These are phyloP conservation scores for Aspergillus pseudonomiae DNA, from an alignment of 2,329 filamentous ascomycete genomes.

Conservation along the genomic window DNA sequence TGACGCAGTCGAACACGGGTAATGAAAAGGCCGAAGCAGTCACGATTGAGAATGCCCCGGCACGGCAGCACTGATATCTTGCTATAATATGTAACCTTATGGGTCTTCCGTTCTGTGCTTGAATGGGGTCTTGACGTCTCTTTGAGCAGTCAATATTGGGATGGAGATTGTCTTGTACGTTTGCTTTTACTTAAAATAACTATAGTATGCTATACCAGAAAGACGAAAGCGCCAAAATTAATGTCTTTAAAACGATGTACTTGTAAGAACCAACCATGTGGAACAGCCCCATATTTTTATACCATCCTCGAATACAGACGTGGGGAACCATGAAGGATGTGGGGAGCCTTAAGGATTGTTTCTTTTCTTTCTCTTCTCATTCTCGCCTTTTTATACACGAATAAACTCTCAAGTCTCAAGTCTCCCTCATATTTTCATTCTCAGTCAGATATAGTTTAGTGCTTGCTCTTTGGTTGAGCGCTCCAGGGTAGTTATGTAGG, in stretches of 20 bases:
- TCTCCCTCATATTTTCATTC: not conserved
- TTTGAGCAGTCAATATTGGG: not conserved
- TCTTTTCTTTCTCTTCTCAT: too few species aligned
- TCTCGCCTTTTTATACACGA: too few species aligned
- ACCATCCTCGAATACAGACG: not conserved
- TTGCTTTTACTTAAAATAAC: not conserved
- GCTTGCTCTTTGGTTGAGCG: not conserved
- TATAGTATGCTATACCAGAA: not conserved
- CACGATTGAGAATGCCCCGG: conserved; percentile 25
- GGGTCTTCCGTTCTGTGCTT: not conserved
- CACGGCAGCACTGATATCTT: not conserved
- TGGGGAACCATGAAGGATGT: not conserved
- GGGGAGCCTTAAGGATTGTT: not conserved
- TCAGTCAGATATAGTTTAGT: not conserved
- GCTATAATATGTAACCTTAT: not conserved
- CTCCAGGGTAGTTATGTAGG: not conserved
- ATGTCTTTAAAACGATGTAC: not conserved
- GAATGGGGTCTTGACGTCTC: not conserved
- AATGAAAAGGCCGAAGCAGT: conserved; percentile 21
- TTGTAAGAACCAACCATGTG: not conserved
- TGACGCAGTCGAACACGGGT: conserved; percentile 15
- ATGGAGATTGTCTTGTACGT: not conserved
- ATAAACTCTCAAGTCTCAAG: not conserved
- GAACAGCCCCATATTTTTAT: not conserved
- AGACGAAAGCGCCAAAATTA: not conserved